These are phyloP conservation scores for Cystobasidium onofrii DNA, from an alignment of 768 basidiomycete species.

Conservation along the genomic window DNA sequence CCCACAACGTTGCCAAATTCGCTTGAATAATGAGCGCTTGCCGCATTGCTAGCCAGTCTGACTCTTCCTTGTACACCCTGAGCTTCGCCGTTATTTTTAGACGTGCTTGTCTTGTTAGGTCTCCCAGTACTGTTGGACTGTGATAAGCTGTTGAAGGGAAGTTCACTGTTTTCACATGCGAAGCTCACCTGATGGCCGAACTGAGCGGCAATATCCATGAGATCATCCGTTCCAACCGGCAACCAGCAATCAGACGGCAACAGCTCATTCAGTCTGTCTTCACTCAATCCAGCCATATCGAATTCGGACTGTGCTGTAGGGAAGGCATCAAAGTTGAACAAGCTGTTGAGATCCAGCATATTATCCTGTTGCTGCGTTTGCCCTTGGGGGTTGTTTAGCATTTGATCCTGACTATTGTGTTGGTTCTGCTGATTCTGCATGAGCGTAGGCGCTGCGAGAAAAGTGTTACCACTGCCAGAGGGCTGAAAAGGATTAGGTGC, in stretches of 20 bases:
- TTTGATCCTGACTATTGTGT: not conserved
- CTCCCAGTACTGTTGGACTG: not conserved
- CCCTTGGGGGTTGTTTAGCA: not conserved
- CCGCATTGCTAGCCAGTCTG: too few relatives aligned
- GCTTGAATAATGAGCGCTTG: too few relatives aligned
- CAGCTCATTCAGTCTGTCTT: not conserved
- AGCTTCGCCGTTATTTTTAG: too few relatives aligned
- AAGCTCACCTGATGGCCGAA: constrained; percentile 2
- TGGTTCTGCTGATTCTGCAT: not conserved
- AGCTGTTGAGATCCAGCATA: not conserved
- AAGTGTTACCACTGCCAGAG: not conserved
- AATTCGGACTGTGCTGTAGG: not conserved
- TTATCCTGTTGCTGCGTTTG: not conserved
- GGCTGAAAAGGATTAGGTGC: not conserved
- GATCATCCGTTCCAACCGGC: not conserved
- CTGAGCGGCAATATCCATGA: constrained; percentile 3
- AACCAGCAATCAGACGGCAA: not conserved
- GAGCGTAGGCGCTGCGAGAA: not conserved
- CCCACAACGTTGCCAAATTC: too few relatives aligned
- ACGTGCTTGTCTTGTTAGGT: not conserved
- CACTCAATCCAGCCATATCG: not conserved
- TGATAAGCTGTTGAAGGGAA: not conserved
- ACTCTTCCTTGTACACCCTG: too few relatives aligned
- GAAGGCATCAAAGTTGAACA: not conserved
- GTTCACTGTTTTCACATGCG: too few relatives aligned